Evolutionary conservation across 805 yeast genomes (phyloP).

Genomic region (Scheffersomyces stipitis): DNA sequence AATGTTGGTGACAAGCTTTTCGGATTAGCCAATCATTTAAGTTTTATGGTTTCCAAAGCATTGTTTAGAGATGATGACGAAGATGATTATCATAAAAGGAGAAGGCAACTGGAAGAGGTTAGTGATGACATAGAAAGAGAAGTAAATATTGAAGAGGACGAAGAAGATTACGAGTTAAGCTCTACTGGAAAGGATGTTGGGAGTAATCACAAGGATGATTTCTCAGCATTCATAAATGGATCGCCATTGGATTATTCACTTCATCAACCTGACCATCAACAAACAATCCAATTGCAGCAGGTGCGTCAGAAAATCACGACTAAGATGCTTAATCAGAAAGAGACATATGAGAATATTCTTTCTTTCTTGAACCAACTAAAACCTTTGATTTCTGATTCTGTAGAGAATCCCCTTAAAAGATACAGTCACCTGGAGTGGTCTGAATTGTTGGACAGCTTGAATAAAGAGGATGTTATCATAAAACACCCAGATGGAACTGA

Average conservation of each 20-base stretch:
- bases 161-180: slow-evolving; percentile 2
- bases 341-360: slow-evolving; percentile 19
- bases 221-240: not conserved
- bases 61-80: slow-evolving; percentile 3
- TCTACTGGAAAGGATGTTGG: not conserved
- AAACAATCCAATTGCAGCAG: slow-evolving; percentile 1
- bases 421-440: slow-evolving; percentile 58
- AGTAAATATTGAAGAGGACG: slow-evolving; percentile 3
- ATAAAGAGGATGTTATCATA: slow-evolving; percentile 12
- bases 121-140: slow-evolving; percentile 4
- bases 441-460: slow-evolving; percentile 31
- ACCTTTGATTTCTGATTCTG: slow-evolving; percentile 31
- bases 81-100: not conserved
- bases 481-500: slow-evolving; percentile 1
- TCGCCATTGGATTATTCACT: not conserved
- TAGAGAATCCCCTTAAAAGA: slow-evolving; percentile 39
- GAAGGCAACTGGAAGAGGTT: not conserved
- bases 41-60: slow-evolving; percentile 8
- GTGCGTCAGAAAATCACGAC: slow-evolving; percentile 2
- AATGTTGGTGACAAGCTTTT: slow-evolving; percentile 64
- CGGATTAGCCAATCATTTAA: slow-evolving; percentile 21
- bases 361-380: slow-evolving; percentile 29
- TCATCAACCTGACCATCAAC: not conserved
- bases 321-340: slow-evolving; percentile 10
- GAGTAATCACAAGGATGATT: slow-evolving; percentile 1